Percentiles rank a stretch among this genome's conserved stretches.
These are phyloP conservation scores for Jasminum sambac DNA, from an alignment of 257 asterid species.

Conservation along the genomic window DNA sequence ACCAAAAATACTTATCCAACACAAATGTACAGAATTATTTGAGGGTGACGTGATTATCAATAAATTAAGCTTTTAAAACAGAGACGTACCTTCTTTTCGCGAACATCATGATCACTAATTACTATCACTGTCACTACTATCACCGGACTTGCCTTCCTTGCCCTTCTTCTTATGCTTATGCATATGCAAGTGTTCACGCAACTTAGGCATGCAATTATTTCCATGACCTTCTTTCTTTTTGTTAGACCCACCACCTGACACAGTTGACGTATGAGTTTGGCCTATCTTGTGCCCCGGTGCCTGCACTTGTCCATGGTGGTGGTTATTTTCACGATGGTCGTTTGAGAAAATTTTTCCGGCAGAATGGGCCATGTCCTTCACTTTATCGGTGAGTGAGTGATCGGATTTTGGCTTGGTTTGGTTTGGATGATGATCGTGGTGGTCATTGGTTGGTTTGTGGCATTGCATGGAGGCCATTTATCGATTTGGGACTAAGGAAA, in stretches of 20 bases:
- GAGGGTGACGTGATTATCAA: no score
- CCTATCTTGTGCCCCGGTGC: not conserved
- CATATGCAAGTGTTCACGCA: conserved; percentile 15
- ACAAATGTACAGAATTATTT: no score
- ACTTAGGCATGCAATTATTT: conserved; percentile 23
- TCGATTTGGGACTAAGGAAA: not conserved
- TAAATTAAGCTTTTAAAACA: not conserved
- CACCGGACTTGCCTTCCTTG: not conserved
- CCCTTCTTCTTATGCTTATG: conserved; percentile 19
- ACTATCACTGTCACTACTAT: conserved; percentile 11
- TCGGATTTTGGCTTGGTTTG: not conserved
- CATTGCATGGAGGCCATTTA: conserved; percentile 25
- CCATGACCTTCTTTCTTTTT: conserved; percentile 18
- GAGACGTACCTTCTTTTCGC: conserved; percentile 13
- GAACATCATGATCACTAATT: conserved; percentile 10
- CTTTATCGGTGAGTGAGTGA: conserved; percentile 22
- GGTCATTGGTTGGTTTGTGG: conserved; percentile 24
- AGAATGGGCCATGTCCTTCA: conserved; percentile 31
- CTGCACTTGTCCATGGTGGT: not conserved
- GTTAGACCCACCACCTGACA: not conserved
- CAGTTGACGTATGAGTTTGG: not conserved
- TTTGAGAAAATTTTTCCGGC: conserved; percentile 20
- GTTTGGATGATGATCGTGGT: not conserved
- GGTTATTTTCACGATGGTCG: not conserved
- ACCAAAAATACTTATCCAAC: no score